These are phyloP conservation scores for Coniosporium tulheliwenetii DNA, from an alignment of 2,329 filamentous ascomycete species.

Conservation along the genomic window DNA sequence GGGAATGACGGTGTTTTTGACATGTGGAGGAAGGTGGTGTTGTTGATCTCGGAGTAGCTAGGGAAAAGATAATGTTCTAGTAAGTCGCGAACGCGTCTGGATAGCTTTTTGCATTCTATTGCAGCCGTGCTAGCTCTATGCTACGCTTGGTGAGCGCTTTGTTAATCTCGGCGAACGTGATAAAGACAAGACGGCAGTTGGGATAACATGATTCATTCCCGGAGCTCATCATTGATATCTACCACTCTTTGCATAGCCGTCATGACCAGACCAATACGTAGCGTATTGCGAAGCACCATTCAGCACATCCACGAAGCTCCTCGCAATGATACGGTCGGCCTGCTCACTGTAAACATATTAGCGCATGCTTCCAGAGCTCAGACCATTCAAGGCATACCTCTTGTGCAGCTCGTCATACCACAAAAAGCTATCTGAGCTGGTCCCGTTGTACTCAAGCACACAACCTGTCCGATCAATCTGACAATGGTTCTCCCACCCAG, in stretches of 20 bases:
- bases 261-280: slow-evolving; percentile 20
- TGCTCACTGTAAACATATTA: slow-evolving; percentile 28
- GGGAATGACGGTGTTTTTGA: too few species aligned
- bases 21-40: too few species aligned
- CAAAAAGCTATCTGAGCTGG: slow-evolving; percentile 43
- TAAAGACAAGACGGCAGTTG: too few species aligned
- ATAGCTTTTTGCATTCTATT: too few species aligned
- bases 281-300: slow-evolving; percentile 32
- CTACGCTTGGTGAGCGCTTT: too few species aligned
- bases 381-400: slow-evolving; percentile 10
- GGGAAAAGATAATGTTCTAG: too few species aligned
- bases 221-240: too few species aligned
- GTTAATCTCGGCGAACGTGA: too few species aligned
- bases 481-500: slow-evolving; percentile 43
- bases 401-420: slow-evolving; percentile 68
- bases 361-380: not conserved
- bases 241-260: not conserved
- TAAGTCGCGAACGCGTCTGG: too few species aligned
- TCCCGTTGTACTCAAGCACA: slow-evolving; percentile 12
- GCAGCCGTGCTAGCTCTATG: too few species aligned
- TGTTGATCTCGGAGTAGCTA: too few species aligned
- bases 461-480: slow-evolving; percentile 22
- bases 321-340: slow-evolving; percentile 41
- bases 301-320: slow-evolving; percentile 39
- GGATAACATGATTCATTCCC: too few species aligned